Base-by-base conservation (phyloP, 352 stramenopile species). In the Plasmopara viticola region DNA sequence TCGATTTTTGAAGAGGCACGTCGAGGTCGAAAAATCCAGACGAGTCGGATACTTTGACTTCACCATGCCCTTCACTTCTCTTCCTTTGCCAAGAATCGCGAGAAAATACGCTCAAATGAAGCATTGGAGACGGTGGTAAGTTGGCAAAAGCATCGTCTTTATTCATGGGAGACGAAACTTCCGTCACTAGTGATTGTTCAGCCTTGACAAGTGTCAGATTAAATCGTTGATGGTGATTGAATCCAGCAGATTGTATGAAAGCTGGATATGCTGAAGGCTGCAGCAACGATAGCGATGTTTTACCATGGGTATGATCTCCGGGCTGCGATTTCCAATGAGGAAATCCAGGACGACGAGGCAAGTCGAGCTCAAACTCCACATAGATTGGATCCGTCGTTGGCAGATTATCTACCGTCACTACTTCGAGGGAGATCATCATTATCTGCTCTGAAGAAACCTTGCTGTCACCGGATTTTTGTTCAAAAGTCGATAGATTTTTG, bases 81-180 rank as follows among this genome's bases (percentile, higher is more conserved):
- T 75, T 75, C 3, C 77, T 68, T 0, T 38, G 42, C 77, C 77
- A 87, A 0, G 43, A 61, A 58, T 90, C 77, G 15, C 35, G 49
- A 4, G 72, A 82, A 34, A 66, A 72, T 9, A 88, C 59, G n/a
- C 45, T 50, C n/a, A 82, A 42, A 18, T 57, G 40, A 25, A 74
- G 46, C 1, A 58, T 10, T 52, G 57, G 48, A 44, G 52, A 10
- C 13, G 48, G 33, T 55, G 38, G 39, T 45, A 54, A 25, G 6
- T 44, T 33, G 4, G 9, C 40, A 48, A 39, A 40, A 6, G 42
- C 17, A 28, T 25, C 4, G 9, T 45, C 33, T n/a, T n/a, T n/a
- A n/a, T n/a, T n/a, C n/a, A n/a, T n/a, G n/a, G n/a, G n/a, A n/a
- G n/a, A n/a, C n/a, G n/a, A n/a, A n/a, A n/a, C n/a, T n/a, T n/a